Evolutionary conservation across 371 early-diverging fungal species (phyloP).

Genomic region (Mortierella sp.): DNA sequence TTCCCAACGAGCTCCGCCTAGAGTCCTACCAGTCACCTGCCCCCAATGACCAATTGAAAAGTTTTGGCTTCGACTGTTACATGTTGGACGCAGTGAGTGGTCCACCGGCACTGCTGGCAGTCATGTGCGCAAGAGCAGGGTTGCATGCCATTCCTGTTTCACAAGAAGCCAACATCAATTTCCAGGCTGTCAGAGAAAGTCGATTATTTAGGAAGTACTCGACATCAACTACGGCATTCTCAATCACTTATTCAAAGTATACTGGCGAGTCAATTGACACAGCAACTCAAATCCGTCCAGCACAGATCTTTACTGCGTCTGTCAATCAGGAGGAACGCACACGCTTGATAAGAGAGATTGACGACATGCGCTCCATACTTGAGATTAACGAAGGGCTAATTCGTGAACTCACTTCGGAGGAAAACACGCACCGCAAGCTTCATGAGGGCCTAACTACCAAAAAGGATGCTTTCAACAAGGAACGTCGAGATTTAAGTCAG

Average conservation of each 20-base stretch:
- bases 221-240: constrained; percentile 20
- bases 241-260: constrained; percentile 27
- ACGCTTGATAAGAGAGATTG: constrained; percentile 26
- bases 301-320: constrained; percentile 35
- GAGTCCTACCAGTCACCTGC: constrained; percentile 57
- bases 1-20: constrained; percentile 40
- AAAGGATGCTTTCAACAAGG: constrained; percentile 10
- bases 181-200: constrained; percentile 24
- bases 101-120: constrained; percentile 70
- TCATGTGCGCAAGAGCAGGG: constrained; percentile 67
- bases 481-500: constrained; percentile 5
- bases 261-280: constrained; percentile 35
- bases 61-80: constrained; percentile 79
- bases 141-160: constrained; percentile 67
- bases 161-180: constrained; percentile 43
- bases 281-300: constrained; percentile 24
- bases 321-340: constrained; percentile 34
- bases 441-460: constrained; percentile 11
- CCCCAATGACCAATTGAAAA: constrained; percentile 52
- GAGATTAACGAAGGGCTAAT: constrained; percentile 22
- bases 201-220: constrained; percentile 35
- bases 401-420: constrained; percentile 31
- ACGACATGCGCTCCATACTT: constrained; percentile 12
- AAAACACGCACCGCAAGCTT: constrained; percentile 16
- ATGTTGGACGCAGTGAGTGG: constrained; percentile 81